Evolutionary conservation across 116 monocot species (phyloP), one percentile per base, ranked within the genome.

Genomic region (Iris pallida): DNA sequence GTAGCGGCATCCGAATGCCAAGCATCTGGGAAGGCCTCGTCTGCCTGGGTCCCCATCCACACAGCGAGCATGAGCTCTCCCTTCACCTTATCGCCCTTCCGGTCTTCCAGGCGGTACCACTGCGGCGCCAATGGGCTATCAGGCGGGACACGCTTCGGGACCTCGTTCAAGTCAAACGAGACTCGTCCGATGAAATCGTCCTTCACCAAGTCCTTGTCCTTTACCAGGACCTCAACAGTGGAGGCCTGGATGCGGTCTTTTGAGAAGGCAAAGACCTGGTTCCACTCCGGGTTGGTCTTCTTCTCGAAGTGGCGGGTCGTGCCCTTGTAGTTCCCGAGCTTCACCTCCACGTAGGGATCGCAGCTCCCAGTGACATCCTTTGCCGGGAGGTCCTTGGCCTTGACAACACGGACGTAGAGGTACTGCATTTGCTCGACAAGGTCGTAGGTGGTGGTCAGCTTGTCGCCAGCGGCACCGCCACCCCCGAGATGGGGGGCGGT

Each of bases 11-110:
- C 64, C 4, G 64, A 64, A 47, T 64, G 64, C 64, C 64, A 64
- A 64, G 64, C 64, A 16, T 64, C 45, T 5, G 64, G 64, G 46
- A 64, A 64, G 8, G 64, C 64, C 16, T 64, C 64, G 41, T 64
- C 64, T 2, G 64, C 64, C 11, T 64, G 64, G 46, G 43, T 64
- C 5, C 64, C 64, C 64, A 64, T 64, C 64, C 64, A 64, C 10
- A 64, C 47, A 11, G 64, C 64, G 46, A 64, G 64, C 64, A 64
- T 64, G 8, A 64, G 64, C 64, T 64, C 64, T 47, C 64, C 64
- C 47, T 64, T 64, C 5, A 45, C n/a, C 64, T 46, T 64, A 5
- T 16, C 46, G 12, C 64, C 64, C 17, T 47, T 64, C 16, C 46
- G 9, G 46, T 64, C 64, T 47, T 64, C 64, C 47, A 64, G 15